Evolutionary conservation across 2,329 filamentous ascomycete species (phyloP), one percentile per base, ranked within the genome.

Genomic region (Chaetomium strumarium): DNA sequence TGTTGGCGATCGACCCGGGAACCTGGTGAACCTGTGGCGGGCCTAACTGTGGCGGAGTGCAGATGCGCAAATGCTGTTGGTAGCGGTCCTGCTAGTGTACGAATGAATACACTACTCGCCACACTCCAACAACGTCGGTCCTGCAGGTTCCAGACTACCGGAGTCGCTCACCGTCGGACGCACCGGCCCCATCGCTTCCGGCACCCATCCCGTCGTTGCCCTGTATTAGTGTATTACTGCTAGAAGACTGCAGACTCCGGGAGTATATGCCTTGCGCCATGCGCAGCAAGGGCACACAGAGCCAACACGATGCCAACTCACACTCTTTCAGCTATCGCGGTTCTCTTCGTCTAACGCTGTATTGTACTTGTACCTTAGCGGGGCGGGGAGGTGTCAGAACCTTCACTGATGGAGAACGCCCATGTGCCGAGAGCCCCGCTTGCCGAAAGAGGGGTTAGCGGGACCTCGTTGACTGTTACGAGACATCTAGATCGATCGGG

Each of bases 1-100:
- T 36, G 42, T 58, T 51, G 12, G 53, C 52, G 54, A 54, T 30
- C 34, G 47, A 42, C 39, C 24, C 42, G 44, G n/a, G 55, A 58
- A 46, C 46, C 53, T 50, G 59, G 48, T n/a, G n/a, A n/a, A n/a
- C n/a, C n/a, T n/a, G n/a, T n/a, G n/a, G n/a, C n/a, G n/a, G n/a
- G n/a, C n/a, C n/a, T n/a, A n/a, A n/a, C 58, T 66, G 70, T 72
- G 71, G 71, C 70, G 69, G 66, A 72, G 71, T 64, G 62, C 58
- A 59, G 49, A 42, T 42, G 55, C 34, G 44, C 29, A 50, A 57
- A 47, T 51, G 31, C 38, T 37, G 42, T 47, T 50, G 38, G 48
- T 37, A 17, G 49, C 38, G 40, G 40, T 20, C 55, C 58, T 59
- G n/a, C n/a, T n/a, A n/a, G n/a, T 58, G 52, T 44, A n/a, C n/a